Evolutionary conservation across 1,139 yeast genomes (phyloP).

Genomic region (Spathaspora sp.): DNA sequence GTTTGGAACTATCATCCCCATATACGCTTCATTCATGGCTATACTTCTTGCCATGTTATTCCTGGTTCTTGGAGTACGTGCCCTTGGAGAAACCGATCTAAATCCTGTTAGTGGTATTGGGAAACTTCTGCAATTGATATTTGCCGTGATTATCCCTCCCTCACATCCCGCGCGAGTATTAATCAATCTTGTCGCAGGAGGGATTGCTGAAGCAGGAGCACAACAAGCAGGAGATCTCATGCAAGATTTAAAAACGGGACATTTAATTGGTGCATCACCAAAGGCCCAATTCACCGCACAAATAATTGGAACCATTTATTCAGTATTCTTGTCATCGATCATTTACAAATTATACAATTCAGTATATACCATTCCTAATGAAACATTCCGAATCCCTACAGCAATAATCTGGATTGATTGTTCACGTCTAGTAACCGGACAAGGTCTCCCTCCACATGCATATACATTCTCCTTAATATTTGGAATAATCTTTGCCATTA

Average conservation of each 20-base stretch:
- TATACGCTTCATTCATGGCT: constrained; percentile 67
- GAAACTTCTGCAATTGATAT: constrained; percentile 82
- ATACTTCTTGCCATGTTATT: constrained; percentile 72
- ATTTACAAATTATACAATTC: constrained; percentile 81
- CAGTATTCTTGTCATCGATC: constrained; percentile 72
- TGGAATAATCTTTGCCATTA: constrained; percentile 65
- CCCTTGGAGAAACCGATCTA: constrained; percentile 93
- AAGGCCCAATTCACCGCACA: constrained; percentile 90
- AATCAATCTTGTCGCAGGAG: constrained; percentile 90
- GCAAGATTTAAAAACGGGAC: constrained; percentile 97
- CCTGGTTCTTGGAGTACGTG: constrained; percentile 86
- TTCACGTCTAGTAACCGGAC: constrained; percentile 87
- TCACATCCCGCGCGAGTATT: constrained; percentile 78
- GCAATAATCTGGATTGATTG: constrained; percentile 97
- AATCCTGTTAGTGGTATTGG: constrained; percentile 98
- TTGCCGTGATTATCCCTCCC: constrained; percentile 79
- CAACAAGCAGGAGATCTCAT: constrained; percentile 98
- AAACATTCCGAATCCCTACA: constrained; percentile 83
- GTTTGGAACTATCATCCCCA: constrained; percentile 71
- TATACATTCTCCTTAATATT: constrained; percentile 61
- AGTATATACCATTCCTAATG: constrained; percentile 83
- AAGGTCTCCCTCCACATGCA: constrained; percentile 83
- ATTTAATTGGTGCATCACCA: constrained; percentile 88
- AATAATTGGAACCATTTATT: constrained; percentile 80
- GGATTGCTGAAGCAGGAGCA: constrained; percentile 97